phyloP scores from a whole-genome alignment of 306 rosid species.

The Quercus bicolor region DNA sequence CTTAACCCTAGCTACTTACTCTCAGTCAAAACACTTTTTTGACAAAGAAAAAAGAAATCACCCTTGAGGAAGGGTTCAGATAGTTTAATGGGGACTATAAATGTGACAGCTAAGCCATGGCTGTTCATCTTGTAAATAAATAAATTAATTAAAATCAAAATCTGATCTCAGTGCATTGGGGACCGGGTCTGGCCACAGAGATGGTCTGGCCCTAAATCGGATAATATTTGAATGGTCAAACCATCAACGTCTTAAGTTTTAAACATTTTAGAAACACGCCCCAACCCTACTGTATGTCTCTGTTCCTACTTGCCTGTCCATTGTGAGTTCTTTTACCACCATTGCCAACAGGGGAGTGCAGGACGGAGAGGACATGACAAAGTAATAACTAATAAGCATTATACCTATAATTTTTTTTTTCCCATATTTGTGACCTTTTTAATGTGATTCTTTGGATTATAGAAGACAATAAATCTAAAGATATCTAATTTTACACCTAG shows the following conservation, averaged over 20 bases:
- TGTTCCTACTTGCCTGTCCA: background rate
- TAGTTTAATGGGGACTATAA: conserved; percentile 9
- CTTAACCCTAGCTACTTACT: too few species aligned
- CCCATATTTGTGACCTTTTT: too few species aligned
- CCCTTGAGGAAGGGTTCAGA: background rate
- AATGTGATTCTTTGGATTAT: too few species aligned
- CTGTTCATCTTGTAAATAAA: background rate
- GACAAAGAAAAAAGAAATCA: too few species aligned
- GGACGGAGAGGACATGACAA: too few species aligned
- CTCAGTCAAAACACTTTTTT: too few species aligned
- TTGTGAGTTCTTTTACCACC: background rate
- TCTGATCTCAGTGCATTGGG: background rate
- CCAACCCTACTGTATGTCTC: too few species aligned
- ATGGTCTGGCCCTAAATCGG: background rate
- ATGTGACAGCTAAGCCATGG: conserved; percentile 34
- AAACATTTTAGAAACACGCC: background rate
- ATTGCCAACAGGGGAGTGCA: background rate
- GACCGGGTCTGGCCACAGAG: background rate
- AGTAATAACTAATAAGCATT: too few species aligned
- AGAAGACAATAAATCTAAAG: too few species aligned
- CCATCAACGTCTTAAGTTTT: background rate
- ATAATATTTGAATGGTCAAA: background rate
- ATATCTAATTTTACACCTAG: too few species aligned
- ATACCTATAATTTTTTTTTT: too few species aligned
- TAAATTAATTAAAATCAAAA: background rate